Base-by-base conservation (phyloP, 2,329 filamentous ascomycete genomes). In the Stemphylium beticola region DNA sequence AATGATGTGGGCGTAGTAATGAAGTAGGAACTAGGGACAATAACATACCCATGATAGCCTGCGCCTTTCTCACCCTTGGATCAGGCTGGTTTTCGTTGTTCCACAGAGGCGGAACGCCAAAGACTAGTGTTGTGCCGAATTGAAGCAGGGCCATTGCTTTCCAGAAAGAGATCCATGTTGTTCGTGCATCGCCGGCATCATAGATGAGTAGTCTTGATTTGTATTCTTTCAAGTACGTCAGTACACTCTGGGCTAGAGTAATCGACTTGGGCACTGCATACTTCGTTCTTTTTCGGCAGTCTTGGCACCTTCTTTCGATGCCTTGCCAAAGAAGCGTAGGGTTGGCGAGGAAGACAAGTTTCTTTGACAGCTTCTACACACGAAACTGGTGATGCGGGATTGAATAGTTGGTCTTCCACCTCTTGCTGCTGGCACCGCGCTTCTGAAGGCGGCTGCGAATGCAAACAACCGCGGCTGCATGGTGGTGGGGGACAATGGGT, bases 131-230 rank as follows among this genome's bases (percentile, higher is more conserved):
- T 4, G 68, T 66, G 17, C 69, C 70, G 24, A 74, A 76, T 26
- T 76, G 67, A 22, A 75, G 58, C 26, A 76, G 32, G 3, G 71
- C 69, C 38, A 69, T 67, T 22, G 69, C 67, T 58, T 76, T 76
- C 68, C 71, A 74, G 47, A 74, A 74, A 15, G 64, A 63, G 14
- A 76, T 67, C 60, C 64, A 75, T 4, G 71, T 64, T 7, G 71
- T 72, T 33, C 73, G 72, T 10, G 68, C 66, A 18, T 73, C 69
- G 29, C 74, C 74, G 7, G 74, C 72, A 60, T 75, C 66, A 49
- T 76, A 76, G 22, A 76, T 75, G 39, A 72, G 49, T 6, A 76
- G 57, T 12, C 58, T 51, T 49, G 64, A 56, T 42, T 61, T 42
- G 64, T 69, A 65, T 68, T 71, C 59, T 65, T 58, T 57, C 24